Base-by-base conservation (phyloP, 768 basidiomycete genomes). In the Dioszegia crocea region DNA sequence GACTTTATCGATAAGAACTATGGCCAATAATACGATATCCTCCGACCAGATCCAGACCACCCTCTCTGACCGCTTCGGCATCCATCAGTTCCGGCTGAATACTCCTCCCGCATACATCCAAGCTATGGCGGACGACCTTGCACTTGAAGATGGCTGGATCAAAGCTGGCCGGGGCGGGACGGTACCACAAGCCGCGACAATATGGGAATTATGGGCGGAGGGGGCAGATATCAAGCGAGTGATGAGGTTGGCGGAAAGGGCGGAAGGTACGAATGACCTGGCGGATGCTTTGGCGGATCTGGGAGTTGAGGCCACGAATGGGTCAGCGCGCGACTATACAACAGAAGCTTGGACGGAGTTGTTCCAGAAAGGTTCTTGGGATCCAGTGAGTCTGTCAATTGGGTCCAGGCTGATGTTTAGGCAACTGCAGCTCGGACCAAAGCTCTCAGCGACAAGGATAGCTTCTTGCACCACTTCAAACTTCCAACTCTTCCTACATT, bases 51-150 rank as follows among this genome's bases (percentile, higher is more conserved):
- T 50, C 31, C 14, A 50, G 19, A 12, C 11, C n/a, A 50, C 49
- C 29, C 49, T 50, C 2, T 6, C 49, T 8, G 17, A 26, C 3
- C 16, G 23, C 8, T 50, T 36, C 33, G 23, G 16, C 38, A 0
- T 79, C 81, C 17, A 65, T 26, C 29, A 52, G 19, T 50, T 38
- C 49, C 49, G 39, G 4, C 31, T 51, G 4, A 17, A 51, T n/a
- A n/a, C 41, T 14, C 56, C 56, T 23, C 56, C 56, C n/a, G 21
- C 11, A 8, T 57, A 48, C 19, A 41, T 50, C 16, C 21, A 29
- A n/a, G 56, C 47, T 1, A 21, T 57, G 41, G 14, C 26, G 5
- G 48, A 49, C n/a, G 29, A 48, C 17, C 26, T 31, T 5, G 29
- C 31, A 11, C n/a, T 16, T 16, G n/a, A 49, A 12, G 38, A 40